Evolutionary conservation across 306 rosid species (phyloP), one percentile per base, ranked within the genome.

Genomic region (Trifolium dubium): DNA sequence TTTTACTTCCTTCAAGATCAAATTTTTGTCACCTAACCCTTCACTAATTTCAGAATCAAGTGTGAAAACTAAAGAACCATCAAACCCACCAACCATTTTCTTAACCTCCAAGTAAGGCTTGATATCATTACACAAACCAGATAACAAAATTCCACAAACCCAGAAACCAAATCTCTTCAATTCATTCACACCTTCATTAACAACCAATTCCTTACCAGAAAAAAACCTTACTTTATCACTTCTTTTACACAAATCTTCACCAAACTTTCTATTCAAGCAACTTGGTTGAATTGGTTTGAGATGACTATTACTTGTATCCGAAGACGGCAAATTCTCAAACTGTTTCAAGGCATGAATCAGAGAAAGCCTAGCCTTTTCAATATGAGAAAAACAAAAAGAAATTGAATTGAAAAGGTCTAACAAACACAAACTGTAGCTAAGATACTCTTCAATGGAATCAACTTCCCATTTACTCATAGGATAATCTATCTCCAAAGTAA

Each of bases 401-500:
- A 89, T 65, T 4, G 85, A 82, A 55, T 92, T 92, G 83, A 88
- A 81, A 54, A 88, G 68, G 6, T 85, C 87, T 18, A 92, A 70
- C 85, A 86, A 72, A 51, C 65, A 79, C 76, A 83, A 74, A 23
- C 69, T 82, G 65, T 80, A 90, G 18, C 60, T 80, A 46, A 88
- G 85, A 82, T 92, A 86, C 66, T 60, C 85, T 74, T 90, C 97
- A 30, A 86, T 73, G 41, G 87, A 83, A 64, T 82, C 83, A 70
- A 54, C 78, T 40, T 77, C 81, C 98, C 97, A 92, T 29, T 58
- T 64, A 60, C 79, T 83, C 18, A 83, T 70, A 2, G 98, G 95
- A 35, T 80, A 75, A 31, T 89, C 98, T 2, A 90, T 73, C 63
- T 85, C 85, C 72, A 82, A 80, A 30, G 80, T 86, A 6, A 92